These are phyloP conservation scores for Scleroderma bovista DNA, from an alignment of 768 basidiomycete genomes.

Conservation along the genomic window DNA sequence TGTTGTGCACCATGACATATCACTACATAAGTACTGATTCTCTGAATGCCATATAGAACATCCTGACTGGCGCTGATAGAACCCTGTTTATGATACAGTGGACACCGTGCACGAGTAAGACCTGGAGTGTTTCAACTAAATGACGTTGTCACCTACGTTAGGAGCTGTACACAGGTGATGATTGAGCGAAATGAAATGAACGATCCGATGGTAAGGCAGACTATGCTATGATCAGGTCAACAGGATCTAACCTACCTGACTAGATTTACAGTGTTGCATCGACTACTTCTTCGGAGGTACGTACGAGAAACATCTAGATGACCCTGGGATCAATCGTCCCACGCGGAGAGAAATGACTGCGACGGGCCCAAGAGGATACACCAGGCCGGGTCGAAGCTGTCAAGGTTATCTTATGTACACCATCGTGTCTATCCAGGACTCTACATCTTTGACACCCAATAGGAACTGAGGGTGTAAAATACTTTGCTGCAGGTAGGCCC, in stretches of 20 bases:
- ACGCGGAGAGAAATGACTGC: conserved; percentile 38
- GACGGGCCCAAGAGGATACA: conserved; percentile 33
- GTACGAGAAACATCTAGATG: conserved; percentile 34
- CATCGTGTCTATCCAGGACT: background rate
- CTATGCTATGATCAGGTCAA: no score
- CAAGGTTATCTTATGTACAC: conserved; percentile 18
- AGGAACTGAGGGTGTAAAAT: conserved; percentile 30
- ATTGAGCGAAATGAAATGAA: no score
- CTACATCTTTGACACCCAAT: background rate
- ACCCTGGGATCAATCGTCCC: conserved; percentile 32
- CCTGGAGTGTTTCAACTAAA: no score
- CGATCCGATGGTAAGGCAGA: no score
- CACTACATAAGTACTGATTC: no score
- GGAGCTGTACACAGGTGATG: no score
- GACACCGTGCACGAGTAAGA: no score
- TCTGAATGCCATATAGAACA: no score
- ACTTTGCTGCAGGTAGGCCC: conserved; percentile 43
- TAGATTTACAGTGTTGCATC: conserved; percentile 49
- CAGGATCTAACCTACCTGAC: background rate
- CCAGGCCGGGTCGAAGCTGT: conserved; percentile 52
- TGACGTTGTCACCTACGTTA: no score
- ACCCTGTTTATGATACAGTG: no score
- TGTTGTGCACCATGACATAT: no score
- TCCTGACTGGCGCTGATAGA: no score
- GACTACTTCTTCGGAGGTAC: conserved; percentile 64